These are phyloP conservation scores for Kurtzmaniella quercitrusa DNA, from an alignment of 1,139 yeast genomes.

Conservation along the genomic window DNA sequence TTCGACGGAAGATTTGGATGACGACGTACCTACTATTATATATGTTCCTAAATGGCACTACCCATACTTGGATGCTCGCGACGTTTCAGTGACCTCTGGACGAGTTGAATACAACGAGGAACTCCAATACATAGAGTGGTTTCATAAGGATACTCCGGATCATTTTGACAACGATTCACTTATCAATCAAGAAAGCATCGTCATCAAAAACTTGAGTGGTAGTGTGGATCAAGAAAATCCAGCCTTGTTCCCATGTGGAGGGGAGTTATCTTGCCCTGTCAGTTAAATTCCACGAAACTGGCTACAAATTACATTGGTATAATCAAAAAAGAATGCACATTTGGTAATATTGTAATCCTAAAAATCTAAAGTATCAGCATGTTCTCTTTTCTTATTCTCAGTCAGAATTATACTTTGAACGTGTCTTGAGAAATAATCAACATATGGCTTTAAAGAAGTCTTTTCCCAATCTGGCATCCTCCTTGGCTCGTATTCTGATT, in stretches of 20 bases:
- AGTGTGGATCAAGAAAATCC: slow-evolving; percentile 22
- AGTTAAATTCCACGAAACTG: slow-evolving; percentile 12
- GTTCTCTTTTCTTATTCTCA: slow-evolving; percentile 51
- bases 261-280: slow-evolving; percentile 18
- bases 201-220: slow-evolving; percentile 38
- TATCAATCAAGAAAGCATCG: slow-evolving; percentile 25
- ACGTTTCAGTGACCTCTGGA: slow-evolving; percentile 53
- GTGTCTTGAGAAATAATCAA: slow-evolving; percentile 64
- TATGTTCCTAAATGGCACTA: slow-evolving; percentile 73
- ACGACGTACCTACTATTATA: slow-evolving; percentile 48
- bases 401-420: slow-evolving; percentile 56
- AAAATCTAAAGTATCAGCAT: slow-evolving; percentile 32
- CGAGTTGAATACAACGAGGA: slow-evolving; percentile 45
- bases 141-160: slow-evolving; percentile 36
- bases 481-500: slow-evolving; percentile 20
- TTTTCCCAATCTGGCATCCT: slow-evolving; percentile 49
- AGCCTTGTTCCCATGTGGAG: slow-evolving; percentile 12
- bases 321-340: too few relatives aligned
- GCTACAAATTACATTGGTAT: too few relatives aligned
- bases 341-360: slow-evolving; percentile 10
- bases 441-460: slow-evolving; percentile 71
- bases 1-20: slow-evolving; percentile 10
- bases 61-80: slow-evolving; percentile 40
- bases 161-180: slow-evolving; percentile 2
- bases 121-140: slow-evolving; percentile 66